Evolutionary conservation across 2,329 filamentous ascomycete genomes (phyloP).

Genomic region (Trichoderma koningiopsis): DNA sequence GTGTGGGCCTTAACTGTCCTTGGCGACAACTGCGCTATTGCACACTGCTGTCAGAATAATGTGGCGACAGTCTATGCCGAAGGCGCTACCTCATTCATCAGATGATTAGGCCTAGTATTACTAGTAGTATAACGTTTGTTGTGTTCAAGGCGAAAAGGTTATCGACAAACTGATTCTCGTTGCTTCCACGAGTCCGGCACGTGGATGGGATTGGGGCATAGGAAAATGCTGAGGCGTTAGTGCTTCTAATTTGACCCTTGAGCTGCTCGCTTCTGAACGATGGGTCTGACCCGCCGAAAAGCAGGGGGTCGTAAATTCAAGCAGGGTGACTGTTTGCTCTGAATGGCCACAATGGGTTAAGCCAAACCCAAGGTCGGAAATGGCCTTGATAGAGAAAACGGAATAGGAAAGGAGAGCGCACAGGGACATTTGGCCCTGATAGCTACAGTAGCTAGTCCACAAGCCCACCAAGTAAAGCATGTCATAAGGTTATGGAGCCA

Average conservation of each 20-base stretch:
- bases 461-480: background rate
- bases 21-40: no score
- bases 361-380: slow-evolving; percentile 9
- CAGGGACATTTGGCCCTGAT: slow-evolving; percentile 1
- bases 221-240: slow-evolving; percentile 9
- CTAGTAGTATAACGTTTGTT: background rate
- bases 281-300: background rate
- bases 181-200: slow-evolving; percentile 16
- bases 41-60: background rate
- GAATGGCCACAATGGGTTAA: slow-evolving; percentile 17
- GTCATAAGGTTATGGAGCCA: slow-evolving; percentile 11
- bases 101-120: no score
- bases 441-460: background rate
- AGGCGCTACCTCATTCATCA: background rate
- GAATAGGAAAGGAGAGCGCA: slow-evolving; percentile 17
- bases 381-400: slow-evolving; percentile 8
- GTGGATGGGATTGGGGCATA: slow-evolving; percentile 8
- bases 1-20: background rate
- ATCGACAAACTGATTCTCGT: background rate
- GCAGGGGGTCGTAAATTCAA: slow-evolving; percentile 6
- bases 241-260: slow-evolving; percentile 2
- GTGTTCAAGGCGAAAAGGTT: background rate
- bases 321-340: background rate
- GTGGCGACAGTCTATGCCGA: background rate
- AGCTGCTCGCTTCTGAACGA: slow-evolving; percentile 15